Evolutionary conservation across 345 rosid genomes (phyloP).

Genomic region (Hirschfeldia incana): DNA sequence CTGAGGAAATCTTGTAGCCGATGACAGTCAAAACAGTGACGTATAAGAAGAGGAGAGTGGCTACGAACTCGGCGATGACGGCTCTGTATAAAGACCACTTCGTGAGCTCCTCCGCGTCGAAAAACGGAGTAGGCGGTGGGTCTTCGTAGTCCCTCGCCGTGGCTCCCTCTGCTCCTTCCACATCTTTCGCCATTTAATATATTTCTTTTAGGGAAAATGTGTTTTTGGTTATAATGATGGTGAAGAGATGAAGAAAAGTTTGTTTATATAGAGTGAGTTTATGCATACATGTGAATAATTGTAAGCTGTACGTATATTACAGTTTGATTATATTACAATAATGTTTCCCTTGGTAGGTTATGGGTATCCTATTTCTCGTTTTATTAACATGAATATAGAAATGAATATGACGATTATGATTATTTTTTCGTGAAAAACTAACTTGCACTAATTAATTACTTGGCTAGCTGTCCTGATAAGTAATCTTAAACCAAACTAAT

Average conservation of each 20-base stretch:
- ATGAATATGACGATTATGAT: constrained; percentile 26
- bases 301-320: neutral
- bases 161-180: constrained; percentile 48
- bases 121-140: constrained; percentile 58
- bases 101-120: constrained; percentile 50
- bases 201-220: neutral
- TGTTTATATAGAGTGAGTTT: constrained; percentile 36
- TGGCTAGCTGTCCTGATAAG: constrained; percentile 27
- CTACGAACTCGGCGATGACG: constrained; percentile 61
- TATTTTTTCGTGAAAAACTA: constrained; percentile 8
- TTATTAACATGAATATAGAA: constrained; percentile 19
- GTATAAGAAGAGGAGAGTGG: constrained; percentile 63
- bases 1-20: constrained; percentile 54
- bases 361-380: constrained; percentile 3
- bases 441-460: constrained; percentile 14
- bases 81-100: constrained; percentile 67
- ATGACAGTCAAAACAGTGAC: constrained; percentile 65
- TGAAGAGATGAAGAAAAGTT: constrained; percentile 1
- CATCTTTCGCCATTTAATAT: constrained; percentile 52
- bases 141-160: constrained; percentile 56
- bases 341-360: constrained; percentile 3
- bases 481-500: constrained; percentile 19
- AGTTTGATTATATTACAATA: neutral
- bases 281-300: constrained; percentile 24
- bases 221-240: constrained; percentile 16